These are phyloP conservation scores for Catunica adiposa DNA, from an alignment of 2,329 filamentous ascomycete genomes.

Conservation along the genomic window DNA sequence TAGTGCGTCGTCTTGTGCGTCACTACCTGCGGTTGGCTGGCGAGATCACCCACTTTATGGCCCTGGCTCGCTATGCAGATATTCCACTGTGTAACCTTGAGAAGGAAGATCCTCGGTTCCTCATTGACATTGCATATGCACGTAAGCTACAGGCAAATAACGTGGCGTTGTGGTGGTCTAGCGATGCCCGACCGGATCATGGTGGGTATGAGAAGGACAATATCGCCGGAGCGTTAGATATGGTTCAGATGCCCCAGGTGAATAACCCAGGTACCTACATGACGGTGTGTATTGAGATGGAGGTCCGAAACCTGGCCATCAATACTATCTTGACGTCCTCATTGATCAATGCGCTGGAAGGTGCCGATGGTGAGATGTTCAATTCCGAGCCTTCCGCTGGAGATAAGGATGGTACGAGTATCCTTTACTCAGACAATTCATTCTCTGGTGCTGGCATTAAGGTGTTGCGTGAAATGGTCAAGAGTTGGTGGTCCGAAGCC, in stretches of 20 bases:
- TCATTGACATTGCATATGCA: conserved; percentile 93
- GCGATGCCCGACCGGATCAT: conserved; percentile 74
- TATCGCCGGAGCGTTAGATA: conserved; percentile 65
- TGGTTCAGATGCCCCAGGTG: conserved; percentile 76
- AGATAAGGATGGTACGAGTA: conserved; percentile 22
- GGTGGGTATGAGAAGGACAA: conserved; percentile 92
- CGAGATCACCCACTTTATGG: conserved; percentile 78
- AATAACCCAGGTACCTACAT: conserved; percentile 91
- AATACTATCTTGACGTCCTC: conserved; percentile 96
- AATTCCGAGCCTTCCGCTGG: conserved; percentile 53
- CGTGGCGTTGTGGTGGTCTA: conserved; percentile 94
- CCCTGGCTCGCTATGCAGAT: conserved; percentile 80
- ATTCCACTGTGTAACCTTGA: conserved; percentile 92
- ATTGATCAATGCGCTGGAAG: conserved; percentile 90
- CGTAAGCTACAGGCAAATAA: conserved; percentile 77
- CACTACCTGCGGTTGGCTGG: conserved; percentile 87
- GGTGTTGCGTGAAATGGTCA: conserved; percentile 94
- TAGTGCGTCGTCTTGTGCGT: conserved; percentile 68
- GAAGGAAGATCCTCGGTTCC: conserved; percentile 77
- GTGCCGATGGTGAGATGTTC: conserved; percentile 70
- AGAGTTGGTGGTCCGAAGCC: conserved; percentile 94
- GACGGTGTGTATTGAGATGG: conserved; percentile 89
- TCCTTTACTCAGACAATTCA: conserved; percentile 33
- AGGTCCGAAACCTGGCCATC: conserved; percentile 85
- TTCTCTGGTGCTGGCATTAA: conserved; percentile 85